Evolutionary conservation across 805 yeast species (phyloP).

Genomic region (Candida railenensis): DNA sequence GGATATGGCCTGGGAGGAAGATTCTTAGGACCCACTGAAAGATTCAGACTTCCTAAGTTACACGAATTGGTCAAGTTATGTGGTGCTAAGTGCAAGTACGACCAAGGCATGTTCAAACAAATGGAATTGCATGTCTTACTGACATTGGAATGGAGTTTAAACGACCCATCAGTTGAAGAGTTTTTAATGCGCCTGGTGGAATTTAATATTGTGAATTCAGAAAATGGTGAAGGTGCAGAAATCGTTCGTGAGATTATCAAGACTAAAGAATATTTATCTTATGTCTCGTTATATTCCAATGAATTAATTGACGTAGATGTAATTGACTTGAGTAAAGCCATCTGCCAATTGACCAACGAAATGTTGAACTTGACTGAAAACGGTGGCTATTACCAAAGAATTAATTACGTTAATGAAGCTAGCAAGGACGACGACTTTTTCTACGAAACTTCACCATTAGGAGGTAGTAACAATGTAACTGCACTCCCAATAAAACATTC

Average conservation of each 20-base stretch:
- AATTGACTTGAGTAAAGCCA: conserved; percentile 28
- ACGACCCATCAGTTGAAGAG: conserved; percentile 54
- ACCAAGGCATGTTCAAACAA: conserved; percentile 50
- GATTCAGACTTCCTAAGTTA: conserved; percentile 73
- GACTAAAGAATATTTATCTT: conserved; percentile 50
- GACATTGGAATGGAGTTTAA: conserved; percentile 62
- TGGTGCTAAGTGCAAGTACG: conserved; percentile 58
- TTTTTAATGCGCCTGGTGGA: conserved; percentile 33
- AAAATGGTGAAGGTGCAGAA: neutral
- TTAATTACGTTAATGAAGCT: conserved; percentile 14
- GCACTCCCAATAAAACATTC: conserved; percentile 2
- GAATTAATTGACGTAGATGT: conserved; percentile 39
- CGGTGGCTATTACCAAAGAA: conserved; percentile 22
- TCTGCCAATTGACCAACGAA: conserved; percentile 33
- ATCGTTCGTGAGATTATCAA: conserved; percentile 35
- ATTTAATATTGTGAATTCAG: conserved; percentile 22
- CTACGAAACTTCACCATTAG: neutral
- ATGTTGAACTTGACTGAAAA: conserved; percentile 18
- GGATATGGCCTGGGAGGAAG: conserved; percentile 56
- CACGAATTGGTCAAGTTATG: conserved; percentile 71
- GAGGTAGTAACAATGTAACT: neutral
- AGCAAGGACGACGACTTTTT: conserved; percentile 15
- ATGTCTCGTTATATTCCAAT: conserved; percentile 47
- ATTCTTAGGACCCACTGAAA: conserved; percentile 66
- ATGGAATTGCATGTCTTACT: conserved; percentile 53